Conservation (phyloP, 169 alveolate genomes). For the Plasmodium gallinaceum region DNA sequence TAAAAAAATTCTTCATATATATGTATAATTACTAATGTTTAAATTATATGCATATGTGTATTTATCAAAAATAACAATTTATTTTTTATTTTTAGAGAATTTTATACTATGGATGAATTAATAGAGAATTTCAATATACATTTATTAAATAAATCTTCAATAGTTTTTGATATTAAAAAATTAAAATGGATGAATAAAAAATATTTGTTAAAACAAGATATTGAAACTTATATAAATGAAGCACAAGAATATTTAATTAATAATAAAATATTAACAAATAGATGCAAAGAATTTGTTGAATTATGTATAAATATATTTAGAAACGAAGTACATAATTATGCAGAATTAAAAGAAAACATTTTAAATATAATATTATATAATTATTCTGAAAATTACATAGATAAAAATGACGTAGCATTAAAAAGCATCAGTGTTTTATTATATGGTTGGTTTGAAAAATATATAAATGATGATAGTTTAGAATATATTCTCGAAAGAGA, state of each 20-base stretch:
- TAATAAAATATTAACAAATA: conserved; percentile 12
- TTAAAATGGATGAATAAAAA: conserved; percentile 73
- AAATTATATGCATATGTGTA: neutral
- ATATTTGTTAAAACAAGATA: conserved; percentile 49
- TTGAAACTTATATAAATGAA: conserved; percentile 22
- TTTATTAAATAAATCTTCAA: conserved; percentile 45
- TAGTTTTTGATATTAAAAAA: conserved; percentile 67
- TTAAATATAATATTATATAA: conserved; percentile 39
- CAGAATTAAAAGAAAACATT: conserved; percentile 29
- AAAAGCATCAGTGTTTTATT: conserved; percentile 18
- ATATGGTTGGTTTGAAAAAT: conserved; percentile 32
- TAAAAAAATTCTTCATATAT: no score
- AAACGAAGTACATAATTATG: conserved; percentile 63
- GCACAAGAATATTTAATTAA: conserved; percentile 46
- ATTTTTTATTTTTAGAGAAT: conserved; percentile 24
- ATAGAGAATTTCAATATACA: conserved; percentile 32
- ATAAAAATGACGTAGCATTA: conserved; percentile 13
- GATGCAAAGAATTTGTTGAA: conserved; percentile 27
- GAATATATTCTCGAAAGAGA: conserved; percentile 9
- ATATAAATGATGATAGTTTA: conserved; percentile 4
- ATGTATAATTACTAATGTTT: neutral
- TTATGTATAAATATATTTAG: conserved; percentile 53
- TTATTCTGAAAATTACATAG: conserved; percentile 13
- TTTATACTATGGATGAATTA: conserved; percentile 62
- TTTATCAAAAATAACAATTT: neutral